These are phyloP conservation scores for Vigna reflexopilosa DNA, from an alignment of 306 rosid genomes.

Conservation along the genomic window DNA sequence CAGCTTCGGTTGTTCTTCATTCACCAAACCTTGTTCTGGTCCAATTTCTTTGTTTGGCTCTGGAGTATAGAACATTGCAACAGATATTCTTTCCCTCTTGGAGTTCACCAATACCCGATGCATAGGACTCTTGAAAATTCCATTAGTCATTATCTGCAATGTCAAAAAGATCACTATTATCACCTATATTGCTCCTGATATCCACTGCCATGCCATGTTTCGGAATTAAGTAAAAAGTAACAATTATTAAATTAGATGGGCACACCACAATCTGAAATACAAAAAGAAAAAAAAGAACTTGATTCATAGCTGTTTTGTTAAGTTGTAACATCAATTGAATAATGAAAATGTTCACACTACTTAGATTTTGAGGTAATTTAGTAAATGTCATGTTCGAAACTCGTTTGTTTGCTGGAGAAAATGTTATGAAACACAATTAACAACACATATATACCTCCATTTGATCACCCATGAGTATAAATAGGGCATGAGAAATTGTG, in stretches of 20 bases:
- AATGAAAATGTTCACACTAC: too few relatives aligned
- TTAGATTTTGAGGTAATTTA: too few relatives aligned
- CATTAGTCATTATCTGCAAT: slow-evolving; percentile 61
- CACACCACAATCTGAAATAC: too few relatives aligned
- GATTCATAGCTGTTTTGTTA: too few relatives aligned
- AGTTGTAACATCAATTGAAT: too few relatives aligned
- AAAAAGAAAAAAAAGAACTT: too few relatives aligned
- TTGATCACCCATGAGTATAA: slow-evolving; percentile 56
- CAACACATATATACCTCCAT: slow-evolving; percentile 43
- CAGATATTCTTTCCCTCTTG: slow-evolving; percentile 53
- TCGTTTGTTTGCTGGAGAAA: too few relatives aligned
- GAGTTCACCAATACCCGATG: slow-evolving; percentile 60
- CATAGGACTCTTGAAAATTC: slow-evolving; percentile 56
- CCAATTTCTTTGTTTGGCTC: slow-evolving; percentile 53
- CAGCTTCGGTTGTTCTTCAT: slow-evolving; percentile 49
- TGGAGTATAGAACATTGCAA: slow-evolving; percentile 54
- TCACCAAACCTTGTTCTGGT: slow-evolving; percentile 55
- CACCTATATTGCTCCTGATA: too few relatives aligned
- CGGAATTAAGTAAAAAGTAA: too few relatives aligned
- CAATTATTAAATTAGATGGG: too few relatives aligned
- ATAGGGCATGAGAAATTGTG: slow-evolving; percentile 46
- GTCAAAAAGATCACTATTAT: background rate
- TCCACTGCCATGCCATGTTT: too few relatives aligned
- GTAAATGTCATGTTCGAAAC: too few relatives aligned
- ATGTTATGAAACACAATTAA: background rate